Conservation (phyloP, 2,329 filamentous ascomycete genomes). For the Knoxdaviesia capensis region DNA sequence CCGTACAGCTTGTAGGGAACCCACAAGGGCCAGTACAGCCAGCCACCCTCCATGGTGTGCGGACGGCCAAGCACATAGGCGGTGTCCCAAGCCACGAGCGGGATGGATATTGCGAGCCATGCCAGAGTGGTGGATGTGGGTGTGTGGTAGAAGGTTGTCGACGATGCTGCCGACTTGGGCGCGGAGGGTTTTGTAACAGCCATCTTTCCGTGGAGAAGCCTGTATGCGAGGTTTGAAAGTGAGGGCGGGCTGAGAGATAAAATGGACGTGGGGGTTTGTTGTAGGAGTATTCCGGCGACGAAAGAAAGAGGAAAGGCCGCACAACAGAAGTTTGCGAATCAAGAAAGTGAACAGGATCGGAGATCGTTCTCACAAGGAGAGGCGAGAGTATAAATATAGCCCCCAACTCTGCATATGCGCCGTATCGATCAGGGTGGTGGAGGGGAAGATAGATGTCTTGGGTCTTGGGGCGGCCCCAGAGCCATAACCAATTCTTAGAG, state of each 20-base stretch:
- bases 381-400: background rate
- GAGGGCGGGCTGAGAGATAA: too few species aligned
- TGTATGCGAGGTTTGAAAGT: too few species aligned
- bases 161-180: too few species aligned
- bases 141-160: constrained; percentile 19
- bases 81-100: constrained; percentile 66
- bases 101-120: constrained; percentile 59
- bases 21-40: constrained; percentile 52
- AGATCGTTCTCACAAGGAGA: background rate
- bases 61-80: constrained; percentile 64
- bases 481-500: too few species aligned
- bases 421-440: too few species aligned
- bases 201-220: too few species aligned
- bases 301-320: constrained; percentile 2
- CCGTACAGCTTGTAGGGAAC: constrained; percentile 66
- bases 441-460: too few species aligned
- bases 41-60: constrained; percentile 61
- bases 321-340: constrained; percentile 1
- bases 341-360: background rate
- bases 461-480: too few species aligned
- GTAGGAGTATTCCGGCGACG: background rate
- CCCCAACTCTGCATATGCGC: background rate
- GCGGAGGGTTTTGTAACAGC: too few species aligned
- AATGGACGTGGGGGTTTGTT: background rate
- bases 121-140: constrained; percentile 28